Conservation (phyloP, 441 rosid genomes). For the Erodium texanum region DNA sequence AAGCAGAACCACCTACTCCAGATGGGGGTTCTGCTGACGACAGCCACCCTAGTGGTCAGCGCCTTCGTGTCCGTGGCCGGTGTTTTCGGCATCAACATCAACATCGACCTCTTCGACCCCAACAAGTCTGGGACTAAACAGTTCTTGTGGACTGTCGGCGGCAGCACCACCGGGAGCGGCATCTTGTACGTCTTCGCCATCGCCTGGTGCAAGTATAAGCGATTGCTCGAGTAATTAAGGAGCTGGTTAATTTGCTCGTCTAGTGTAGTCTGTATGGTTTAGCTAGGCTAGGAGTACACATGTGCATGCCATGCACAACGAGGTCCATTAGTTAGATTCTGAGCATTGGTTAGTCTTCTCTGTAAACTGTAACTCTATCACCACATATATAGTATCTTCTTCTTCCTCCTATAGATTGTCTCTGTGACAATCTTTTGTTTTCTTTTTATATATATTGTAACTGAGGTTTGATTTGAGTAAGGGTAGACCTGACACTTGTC, state of each 20-base stretch:
- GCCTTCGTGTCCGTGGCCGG: constrained; percentile 54
- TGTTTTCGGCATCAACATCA: constrained; percentile 64
- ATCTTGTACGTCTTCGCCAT: constrained; percentile 61
- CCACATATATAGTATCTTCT: not conserved
- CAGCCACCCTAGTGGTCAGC: constrained; percentile 62
- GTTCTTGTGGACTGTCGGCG: constrained; percentile 63
- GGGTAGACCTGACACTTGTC: too few species aligned
- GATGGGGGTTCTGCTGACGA: constrained; percentile 74
- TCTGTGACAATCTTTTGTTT: too few species aligned
- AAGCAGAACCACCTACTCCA: constrained; percentile 79
- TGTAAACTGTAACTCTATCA: not conserved
- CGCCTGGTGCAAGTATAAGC: constrained; percentile 76
- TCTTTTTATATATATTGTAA: too few species aligned
- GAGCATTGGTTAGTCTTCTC: not conserved
- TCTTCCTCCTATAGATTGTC: too few species aligned
- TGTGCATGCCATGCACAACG: too few species aligned
- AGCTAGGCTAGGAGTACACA: not conserved
- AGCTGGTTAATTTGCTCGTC: too few species aligned
- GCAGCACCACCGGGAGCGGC: constrained; percentile 44
- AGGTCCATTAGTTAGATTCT: not conserved
- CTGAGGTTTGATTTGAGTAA: too few species aligned
- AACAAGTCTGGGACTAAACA: constrained; percentile 24
- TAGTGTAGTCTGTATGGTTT: too few species aligned
- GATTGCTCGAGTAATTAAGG: constrained; percentile 49
- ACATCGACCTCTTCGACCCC: constrained; percentile 36